Base-by-base conservation (phyloP, 176 grass and related monocot species). In the Musa schizocarpa region DNA sequence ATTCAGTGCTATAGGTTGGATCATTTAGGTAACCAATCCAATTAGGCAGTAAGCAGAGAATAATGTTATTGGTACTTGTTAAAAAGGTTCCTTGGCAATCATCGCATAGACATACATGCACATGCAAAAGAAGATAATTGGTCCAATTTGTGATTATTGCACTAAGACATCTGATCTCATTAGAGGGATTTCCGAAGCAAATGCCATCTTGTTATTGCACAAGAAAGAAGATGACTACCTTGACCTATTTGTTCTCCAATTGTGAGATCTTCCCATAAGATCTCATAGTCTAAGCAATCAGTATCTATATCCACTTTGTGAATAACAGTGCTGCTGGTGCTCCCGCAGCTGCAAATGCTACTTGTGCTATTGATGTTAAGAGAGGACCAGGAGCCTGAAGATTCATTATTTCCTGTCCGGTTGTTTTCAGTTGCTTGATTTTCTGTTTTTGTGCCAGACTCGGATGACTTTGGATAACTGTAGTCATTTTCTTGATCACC, bases 171-270 rank as follows among this genome's bases (percentile, higher is more conserved):
- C 27, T 29, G 27, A 29, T 29, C 27, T 29, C 27, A 59, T 59
- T 16, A 19, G 56, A 59, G 19, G 27, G 56, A 59, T 59, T 59
- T 70, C n/a, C n/a, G 2, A n/a, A 13, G 10, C 22, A 50, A 43
- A 69, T 20, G 8, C 6, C 50, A n/a, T 19, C 27, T 19, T n/a
- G 25, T 66, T 34, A 68, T 56, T 23, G 43, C 2, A 2, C 2
- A 2, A 17, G 11, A 53, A 73, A 59, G 81, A 80, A 78, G 84
- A 66, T 69, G 63, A 63, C 51, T 88, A 99, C 95, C 96, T 99
- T 99, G 96, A 59, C 96, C 96, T 72, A 95, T 86, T 78, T 99
- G 96, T 80, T 95, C 91, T 55, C 91, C 88, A 81, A 99, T 92
- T 52, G 54, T 84, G 54, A 99, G 91, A 81, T 99, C 96, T 82